These are phyloP conservation scores for Neofusicoccum cordaticola DNA, from an alignment of 2,329 filamentous ascomycete species.

Conservation along the genomic window DNA sequence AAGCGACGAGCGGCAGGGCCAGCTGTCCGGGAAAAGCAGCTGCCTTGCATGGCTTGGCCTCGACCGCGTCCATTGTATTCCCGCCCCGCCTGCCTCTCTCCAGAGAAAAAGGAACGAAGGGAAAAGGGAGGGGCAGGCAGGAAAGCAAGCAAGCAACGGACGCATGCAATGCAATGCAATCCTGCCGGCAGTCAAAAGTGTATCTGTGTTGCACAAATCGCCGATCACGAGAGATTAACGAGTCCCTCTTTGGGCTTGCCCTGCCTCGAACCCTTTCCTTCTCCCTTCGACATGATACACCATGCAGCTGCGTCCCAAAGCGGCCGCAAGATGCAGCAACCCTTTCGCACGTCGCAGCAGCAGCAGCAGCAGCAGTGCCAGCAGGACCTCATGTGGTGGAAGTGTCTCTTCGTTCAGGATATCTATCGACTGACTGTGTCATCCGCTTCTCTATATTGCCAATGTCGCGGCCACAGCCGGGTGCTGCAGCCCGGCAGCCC, in stretches of 20 bases:
- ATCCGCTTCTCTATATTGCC: conserved; percentile 3
- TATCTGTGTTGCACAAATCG: not conserved
- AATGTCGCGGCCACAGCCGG: not conserved
- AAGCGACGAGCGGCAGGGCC: too few species aligned
- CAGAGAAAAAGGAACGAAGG: too few species aligned
- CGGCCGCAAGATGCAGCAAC: not conserved
- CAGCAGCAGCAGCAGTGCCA: not conserved
- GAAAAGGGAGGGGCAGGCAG: too few species aligned
- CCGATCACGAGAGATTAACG: conserved; percentile 12
- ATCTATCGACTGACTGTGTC: not conserved
- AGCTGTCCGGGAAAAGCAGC: too few species aligned
- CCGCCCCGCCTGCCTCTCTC: too few species aligned
- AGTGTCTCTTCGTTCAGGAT: not conserved
- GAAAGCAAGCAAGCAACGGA: too few species aligned
- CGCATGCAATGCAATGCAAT: conserved; percentile 4
- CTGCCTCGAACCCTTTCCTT: not conserved
- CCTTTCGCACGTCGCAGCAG: not conserved
- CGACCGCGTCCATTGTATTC: too few species aligned
- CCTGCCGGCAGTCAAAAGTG: conserved; percentile 11
- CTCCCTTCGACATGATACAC: not conserved
- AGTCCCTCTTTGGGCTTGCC: not conserved
- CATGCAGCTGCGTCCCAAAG: conserved; percentile 7
- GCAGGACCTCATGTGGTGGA: conserved; percentile 1
- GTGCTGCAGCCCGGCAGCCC: not conserved
- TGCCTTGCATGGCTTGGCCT: too few species aligned